Evolutionary conservation across 176 grass and related monocot species (phyloP), one percentile per base, ranked within the genome.

Genomic region (Areca catechu): DNA sequence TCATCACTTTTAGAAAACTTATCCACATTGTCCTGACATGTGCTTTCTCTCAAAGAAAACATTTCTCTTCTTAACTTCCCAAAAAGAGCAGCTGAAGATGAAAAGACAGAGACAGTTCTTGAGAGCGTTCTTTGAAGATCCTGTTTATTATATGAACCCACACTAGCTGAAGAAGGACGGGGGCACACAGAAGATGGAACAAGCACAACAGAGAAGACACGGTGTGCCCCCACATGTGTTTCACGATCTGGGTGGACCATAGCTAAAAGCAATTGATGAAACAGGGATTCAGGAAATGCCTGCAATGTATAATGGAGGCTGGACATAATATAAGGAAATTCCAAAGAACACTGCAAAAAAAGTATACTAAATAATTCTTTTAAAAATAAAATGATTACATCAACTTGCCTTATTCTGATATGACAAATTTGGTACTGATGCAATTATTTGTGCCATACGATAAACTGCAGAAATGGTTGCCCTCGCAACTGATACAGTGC

Each of bases 51-150:
- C 62, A 87, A 84, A 51, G 86, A 88, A 61, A 82, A 62, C 74
- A 85, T 56, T 0, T 88, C 83, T 81, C 80, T 88, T 78, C 82
- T 83, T 64, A 97, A 60, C 69, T 97, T 97, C 60, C 86, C 83
- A 76, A 97, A 97, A 61, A 97, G 56, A 79, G 92, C 86, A 77
- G 92, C 83, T 15, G 92, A 97, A 68, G 92, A 97, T 61, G 92
- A 91, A 76, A 97, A 97, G 18, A 97, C 92, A 21, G 92, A 97
- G 18, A 85, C 79, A 57, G 80, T 82, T 58, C 86, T 78, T 21
- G 86, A 88, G 55, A 97, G 79, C 16, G 92, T 90, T 61, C 86
- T 75, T 24, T 68, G 72, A 59, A 97, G 61, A 76, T 85, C 75
- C 74, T 54, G 49, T 53, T 68, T 68, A 60, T 28, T 76, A 64